phyloP scores from a whole-genome alignment of 441 rosid species.

The Sinapis alba region DNA sequence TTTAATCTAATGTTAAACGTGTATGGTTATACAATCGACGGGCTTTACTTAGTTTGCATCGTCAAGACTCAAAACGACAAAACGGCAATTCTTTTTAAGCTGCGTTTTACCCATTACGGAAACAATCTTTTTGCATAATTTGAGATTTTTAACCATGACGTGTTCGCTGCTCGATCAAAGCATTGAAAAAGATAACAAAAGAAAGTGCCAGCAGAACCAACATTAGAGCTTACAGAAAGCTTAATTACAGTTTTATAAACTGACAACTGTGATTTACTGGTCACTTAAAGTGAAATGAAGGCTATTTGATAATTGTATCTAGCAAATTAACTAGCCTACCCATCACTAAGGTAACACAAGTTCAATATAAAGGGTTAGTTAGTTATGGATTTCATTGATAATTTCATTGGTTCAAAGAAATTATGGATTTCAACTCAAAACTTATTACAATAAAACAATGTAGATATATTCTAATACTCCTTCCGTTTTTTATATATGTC shows the following conservation, averaged over 20 bases:
- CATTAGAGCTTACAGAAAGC: background rate
- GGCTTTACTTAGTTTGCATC: conserved; percentile 9
- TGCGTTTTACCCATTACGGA: conserved; percentile 23
- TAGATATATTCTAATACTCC: too few species aligned
- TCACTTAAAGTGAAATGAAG: too few species aligned
- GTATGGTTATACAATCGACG: conserved; percentile 31
- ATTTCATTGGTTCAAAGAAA: too few species aligned
- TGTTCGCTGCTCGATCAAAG: background rate
- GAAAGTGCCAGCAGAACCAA: background rate
- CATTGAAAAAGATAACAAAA: background rate
- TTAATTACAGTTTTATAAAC: background rate
- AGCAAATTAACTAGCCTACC: too few species aligned
- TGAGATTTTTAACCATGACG: background rate
- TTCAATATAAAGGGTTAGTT: too few species aligned
- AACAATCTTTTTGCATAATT: background rate
- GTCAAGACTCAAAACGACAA: conserved; percentile 12
- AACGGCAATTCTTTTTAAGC: conserved; percentile 2
- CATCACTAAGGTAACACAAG: too few species aligned
- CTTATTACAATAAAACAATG: too few species aligned
- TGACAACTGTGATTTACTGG: background rate
- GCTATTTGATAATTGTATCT: too few species aligned
- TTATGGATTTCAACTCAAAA: too few species aligned
- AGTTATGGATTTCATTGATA: too few species aligned
- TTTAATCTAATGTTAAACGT: conserved; percentile 16
- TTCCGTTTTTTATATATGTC: too few species aligned